These are phyloP conservation scores for Dictyostelium citrinum DNA, from an alignment of 78 protist genomes.

Conservation along the genomic window DNA sequence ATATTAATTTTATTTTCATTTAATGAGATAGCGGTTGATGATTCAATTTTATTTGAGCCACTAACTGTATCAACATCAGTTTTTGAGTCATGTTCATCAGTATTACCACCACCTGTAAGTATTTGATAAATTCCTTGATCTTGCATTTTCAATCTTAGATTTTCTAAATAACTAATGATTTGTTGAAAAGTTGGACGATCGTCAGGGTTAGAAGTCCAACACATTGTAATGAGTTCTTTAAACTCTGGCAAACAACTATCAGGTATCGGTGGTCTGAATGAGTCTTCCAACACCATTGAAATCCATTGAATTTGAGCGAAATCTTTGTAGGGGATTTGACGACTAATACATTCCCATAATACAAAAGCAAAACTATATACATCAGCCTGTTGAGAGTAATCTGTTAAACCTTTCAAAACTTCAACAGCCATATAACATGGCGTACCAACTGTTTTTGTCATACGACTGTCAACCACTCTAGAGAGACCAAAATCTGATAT, in stretches of 20 bases:
- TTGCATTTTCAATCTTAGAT: background rate
- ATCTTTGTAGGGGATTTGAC: constrained; percentile 53
- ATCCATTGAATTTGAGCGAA: constrained; percentile 29
- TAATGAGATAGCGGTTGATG: background rate
- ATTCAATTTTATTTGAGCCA: background rate
- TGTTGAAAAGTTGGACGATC: constrained; percentile 21
- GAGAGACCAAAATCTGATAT: constrained; percentile 48
- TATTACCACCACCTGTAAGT: background rate
- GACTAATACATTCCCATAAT: constrained; percentile 46
- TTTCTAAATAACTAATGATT: background rate
- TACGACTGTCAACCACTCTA: constrained; percentile 13
- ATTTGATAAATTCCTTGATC: constrained; percentile 18
- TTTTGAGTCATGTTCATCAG: background rate
- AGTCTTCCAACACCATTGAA: constrained; percentile 13
- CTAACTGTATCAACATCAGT: background rate
- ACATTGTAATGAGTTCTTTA: background rate
- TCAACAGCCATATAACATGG: constrained; percentile 70
- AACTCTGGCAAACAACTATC: constrained; percentile 42
- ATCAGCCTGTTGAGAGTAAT: constrained; percentile 48
- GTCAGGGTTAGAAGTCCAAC: constrained; percentile 26
- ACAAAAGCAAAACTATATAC: constrained; percentile 48
- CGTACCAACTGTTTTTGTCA: constrained; percentile 63
- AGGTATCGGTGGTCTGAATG: constrained; percentile 39
- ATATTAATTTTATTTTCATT: constrained; percentile 15
- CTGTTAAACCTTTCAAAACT: constrained; percentile 9